phyloP scores from a whole-genome alignment of 768 basidiomycete species.

The Lentinula boryana region DNA sequence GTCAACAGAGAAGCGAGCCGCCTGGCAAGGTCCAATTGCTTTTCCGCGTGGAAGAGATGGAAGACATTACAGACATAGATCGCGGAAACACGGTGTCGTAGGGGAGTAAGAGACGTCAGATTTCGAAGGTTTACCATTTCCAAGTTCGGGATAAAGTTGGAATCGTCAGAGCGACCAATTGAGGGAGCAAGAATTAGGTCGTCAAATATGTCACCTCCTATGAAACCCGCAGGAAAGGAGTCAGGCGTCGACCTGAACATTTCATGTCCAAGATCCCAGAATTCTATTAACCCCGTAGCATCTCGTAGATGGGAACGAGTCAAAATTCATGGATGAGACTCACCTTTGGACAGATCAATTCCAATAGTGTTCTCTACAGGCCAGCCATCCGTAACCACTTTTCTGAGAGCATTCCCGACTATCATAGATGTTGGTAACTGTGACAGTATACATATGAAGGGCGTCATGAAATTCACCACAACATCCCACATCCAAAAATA shows the following conservation, averaged over 20 bases:
- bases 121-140: not conserved
- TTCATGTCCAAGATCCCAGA: constrained; percentile 59
- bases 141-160: constrained; percentile 4
- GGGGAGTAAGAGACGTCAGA: constrained; percentile 29
- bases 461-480: constrained; percentile 25
- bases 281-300: constrained; percentile 26
- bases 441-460: not conserved
- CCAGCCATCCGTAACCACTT: constrained; percentile 34
- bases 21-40: constrained; percentile 35
- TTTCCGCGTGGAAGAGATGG: constrained; percentile 38
- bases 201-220: constrained; percentile 52
- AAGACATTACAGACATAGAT: constrained; percentile 50
- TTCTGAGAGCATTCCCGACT: constrained; percentile 37
- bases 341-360: constrained; percentile 28
- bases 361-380: constrained; percentile 28
- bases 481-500: constrained; percentile 38
- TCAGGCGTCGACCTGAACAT: constrained; percentile 48
- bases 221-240: constrained; percentile 48
- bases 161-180: constrained; percentile 19
- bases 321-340: not conserved
- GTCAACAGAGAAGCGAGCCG: constrained; percentile 36
- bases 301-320: not conserved
- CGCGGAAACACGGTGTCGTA: constrained; percentile 39
- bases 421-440: not conserved
- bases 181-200: constrained; percentile 26